Base-by-base conservation (phyloP, 768 basidiomycete species). In the Thelephora aurantiotincta region DNA sequence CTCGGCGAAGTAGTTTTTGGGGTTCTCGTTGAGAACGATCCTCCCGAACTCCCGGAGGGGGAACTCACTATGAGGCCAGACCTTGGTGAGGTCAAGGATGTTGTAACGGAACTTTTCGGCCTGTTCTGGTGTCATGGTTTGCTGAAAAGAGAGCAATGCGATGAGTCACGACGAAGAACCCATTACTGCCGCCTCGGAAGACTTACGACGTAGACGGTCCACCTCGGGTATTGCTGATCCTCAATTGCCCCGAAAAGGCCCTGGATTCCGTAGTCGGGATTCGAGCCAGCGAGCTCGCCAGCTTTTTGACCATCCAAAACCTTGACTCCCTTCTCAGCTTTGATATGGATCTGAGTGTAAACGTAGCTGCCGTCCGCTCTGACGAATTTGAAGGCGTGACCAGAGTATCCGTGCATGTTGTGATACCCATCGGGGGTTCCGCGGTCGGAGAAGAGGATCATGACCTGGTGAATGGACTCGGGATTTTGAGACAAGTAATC, bases 371-470 rank as follows among this genome's bases (percentile, higher is more conserved):
- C 90, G 45, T 92, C 80, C 1, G 70, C 76, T 66, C 91, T 90
- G 65, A 85, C 71, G 64, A 91, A 78, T 63, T 92, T 87, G 73
- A 73, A 88, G 30, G 92, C 82, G 73, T 96, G 90, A 13, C 93
- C 88, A 44, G 86, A 87, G 71, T 92, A 96, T 2, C 91, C 93
- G 65, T 97, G 88, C 78, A 79, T 71, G 51, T 80, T 69, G 65
- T 86, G 80, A 68, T 69, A 92, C n/a, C 78, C 91, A 64, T 80
- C 82, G 51, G 94, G 93, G 48, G 90, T 96, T 43, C 89, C 83
- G 57, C 93, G 87, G 65, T 97, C 93, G n/a, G 86, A 86, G 70
- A 96, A 82, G 50, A 89, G 73, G 62, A 93, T 93, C 75, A 87
- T 72, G 57, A 88, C 69, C 66, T 90, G 87, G 63, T 90, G 86